These are phyloP conservation scores for Leptographium flavum DNA, from an alignment of 2,329 filamentous ascomycete species.

Conservation along the genomic window DNA sequence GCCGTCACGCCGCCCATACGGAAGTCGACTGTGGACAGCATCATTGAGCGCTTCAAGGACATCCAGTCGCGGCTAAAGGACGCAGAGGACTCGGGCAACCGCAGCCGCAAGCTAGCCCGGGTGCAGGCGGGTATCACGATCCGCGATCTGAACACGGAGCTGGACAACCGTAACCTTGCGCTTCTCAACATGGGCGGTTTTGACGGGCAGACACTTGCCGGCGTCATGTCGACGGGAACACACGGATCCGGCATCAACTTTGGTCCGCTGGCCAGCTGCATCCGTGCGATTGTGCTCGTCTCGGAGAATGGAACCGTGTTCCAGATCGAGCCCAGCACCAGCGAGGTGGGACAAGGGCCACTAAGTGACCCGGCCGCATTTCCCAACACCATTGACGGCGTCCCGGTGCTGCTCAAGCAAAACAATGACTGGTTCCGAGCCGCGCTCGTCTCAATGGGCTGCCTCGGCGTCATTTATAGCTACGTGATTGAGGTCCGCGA, in stretches of 20 bases:
- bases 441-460: conserved; percentile 14
- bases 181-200: conserved; percentile 15
- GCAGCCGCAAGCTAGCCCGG: conserved; percentile 9
- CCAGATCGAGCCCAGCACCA: conserved; percentile 13
- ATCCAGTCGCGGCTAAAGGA: background rate
- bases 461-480: conserved; percentile 14
- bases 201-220: conserved; percentile 14
- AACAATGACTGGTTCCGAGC: conserved; percentile 14
- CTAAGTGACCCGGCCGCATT: conserved; percentile 13
- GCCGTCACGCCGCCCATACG: background rate
- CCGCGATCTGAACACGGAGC: conserved; percentile 12
- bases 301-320: conserved; percentile 12
- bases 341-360: conserved; percentile 4
- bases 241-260: conserved; percentile 14
- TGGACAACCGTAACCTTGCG: conserved; percentile 13
- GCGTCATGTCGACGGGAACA: conserved; percentile 13
- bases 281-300: conserved; percentile 14
- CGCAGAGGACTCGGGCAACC: conserved; percentile 1
- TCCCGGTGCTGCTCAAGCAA: conserved; percentile 12
- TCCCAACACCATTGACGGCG: conserved; percentile 7
- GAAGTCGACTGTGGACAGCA: background rate
- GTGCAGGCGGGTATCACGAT: conserved; percentile 14
- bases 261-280: conserved; percentile 11
- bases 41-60: background rate
- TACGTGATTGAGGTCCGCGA: conserved; percentile 13